Conservation (phyloP, 2,329 filamentous ascomycete species). For the Rosellinia necatrix region DNA sequence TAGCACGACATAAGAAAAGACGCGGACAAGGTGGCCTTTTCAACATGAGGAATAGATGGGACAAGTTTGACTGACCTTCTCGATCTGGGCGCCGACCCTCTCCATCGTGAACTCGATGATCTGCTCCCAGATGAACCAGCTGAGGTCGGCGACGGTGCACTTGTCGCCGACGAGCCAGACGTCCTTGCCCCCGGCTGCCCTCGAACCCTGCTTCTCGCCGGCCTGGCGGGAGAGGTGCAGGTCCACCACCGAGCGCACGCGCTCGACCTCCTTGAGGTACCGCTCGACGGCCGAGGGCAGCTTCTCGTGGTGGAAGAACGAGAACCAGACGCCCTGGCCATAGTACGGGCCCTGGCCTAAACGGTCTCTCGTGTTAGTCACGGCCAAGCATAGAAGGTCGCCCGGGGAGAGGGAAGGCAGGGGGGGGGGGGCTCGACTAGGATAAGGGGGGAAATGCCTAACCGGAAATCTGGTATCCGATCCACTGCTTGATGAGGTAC, state of each 20-base stretch:
- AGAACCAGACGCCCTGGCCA: constrained; percentile 52
- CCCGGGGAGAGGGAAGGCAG: background rate
- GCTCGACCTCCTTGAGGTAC: constrained; percentile 49
- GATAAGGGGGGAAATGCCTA: background rate
- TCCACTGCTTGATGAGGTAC: constrained; percentile 48
- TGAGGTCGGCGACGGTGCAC: constrained; percentile 29
- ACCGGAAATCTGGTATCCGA: constrained; percentile 50
- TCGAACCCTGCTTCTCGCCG: constrained; percentile 27
- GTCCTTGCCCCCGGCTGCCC: constrained; percentile 18
- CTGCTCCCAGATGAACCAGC: constrained; percentile 31
- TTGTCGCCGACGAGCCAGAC: constrained; percentile 31
- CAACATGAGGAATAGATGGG: background rate
- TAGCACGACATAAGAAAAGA: background rate
- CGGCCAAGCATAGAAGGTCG: background rate
- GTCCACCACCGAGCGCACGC: constrained; percentile 52
- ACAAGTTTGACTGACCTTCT: constrained; percentile 3
- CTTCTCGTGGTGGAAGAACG: constrained; percentile 46
- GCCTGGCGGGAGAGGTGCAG: constrained; percentile 36
- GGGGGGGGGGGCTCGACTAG: background rate
- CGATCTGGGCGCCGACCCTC: background rate
- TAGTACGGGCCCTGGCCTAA: constrained; percentile 53
- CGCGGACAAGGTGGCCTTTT: too few relatives aligned
- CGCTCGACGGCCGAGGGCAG: constrained; percentile 49
- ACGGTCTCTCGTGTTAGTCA: background rate
- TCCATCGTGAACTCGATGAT: constrained; percentile 10